Percentiles rank a stretch among this genome's conserved stretches.
Conservation (phyloP, 2,329 filamentous ascomycete species). For the Lachnellula occidentalis region DNA sequence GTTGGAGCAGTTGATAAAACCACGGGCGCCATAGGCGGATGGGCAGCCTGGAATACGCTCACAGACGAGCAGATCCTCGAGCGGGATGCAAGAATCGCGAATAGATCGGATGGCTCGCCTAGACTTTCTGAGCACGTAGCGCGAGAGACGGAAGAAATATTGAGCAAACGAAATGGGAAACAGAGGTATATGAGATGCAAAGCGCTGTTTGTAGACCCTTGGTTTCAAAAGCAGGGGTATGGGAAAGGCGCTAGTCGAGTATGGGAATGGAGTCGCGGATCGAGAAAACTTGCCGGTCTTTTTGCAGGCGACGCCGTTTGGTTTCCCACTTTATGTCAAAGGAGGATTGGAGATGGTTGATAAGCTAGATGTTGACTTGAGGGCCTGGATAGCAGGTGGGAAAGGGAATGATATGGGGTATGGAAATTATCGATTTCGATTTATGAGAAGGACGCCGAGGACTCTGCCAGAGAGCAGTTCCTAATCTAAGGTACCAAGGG, state of each 20-base stretch:
- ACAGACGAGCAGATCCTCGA: not conserved
- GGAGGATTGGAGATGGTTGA: constrained; percentile 4
- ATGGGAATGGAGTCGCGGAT: not conserved
- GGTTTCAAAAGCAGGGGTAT: not conserved
- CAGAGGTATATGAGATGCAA: not conserved
- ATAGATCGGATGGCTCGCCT: not conserved
- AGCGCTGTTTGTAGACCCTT: not conserved
- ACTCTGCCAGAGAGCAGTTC: no score
- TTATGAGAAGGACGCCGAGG: no score
- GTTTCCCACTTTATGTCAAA: constrained; percentile 2
- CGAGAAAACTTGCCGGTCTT: not conserved
- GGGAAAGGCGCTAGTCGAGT: not conserved
- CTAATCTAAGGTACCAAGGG: no score
- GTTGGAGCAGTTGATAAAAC: not conserved
- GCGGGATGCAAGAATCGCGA: not conserved
- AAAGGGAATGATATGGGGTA: not conserved
- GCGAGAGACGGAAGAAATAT: not conserved
- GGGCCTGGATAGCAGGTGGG: constrained; percentile 1
- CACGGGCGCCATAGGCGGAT: not conserved
- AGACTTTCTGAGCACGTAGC: not conserved
- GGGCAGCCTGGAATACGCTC: not conserved
- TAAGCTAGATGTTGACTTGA: constrained; percentile 4
- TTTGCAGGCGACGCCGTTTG: not conserved
- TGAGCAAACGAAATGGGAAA: not conserved
- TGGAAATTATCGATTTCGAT: no score